Conservation (phyloP, 345 rosid genomes). For the Syzygium aromaticum region DNA sequence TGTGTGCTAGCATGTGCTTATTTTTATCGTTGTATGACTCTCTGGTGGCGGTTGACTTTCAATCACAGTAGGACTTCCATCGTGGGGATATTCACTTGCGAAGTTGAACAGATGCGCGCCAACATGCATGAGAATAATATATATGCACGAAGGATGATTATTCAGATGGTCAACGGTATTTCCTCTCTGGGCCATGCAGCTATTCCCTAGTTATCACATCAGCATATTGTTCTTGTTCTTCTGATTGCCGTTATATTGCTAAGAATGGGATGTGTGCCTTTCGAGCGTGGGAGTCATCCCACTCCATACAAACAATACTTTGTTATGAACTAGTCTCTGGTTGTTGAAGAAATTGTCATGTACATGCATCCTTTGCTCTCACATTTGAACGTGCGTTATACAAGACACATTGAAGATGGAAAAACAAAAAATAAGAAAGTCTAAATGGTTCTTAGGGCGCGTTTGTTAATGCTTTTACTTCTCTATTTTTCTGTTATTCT, state of each 20-base stretch:
- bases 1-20: neutral
- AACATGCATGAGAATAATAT: neutral
- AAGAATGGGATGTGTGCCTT: neutral
- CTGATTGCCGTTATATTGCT: neutral
- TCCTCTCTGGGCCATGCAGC: neutral
- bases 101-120: neutral
- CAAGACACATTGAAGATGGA: neutral
- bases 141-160: neutral
- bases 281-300: neutral
- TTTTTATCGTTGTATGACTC: neutral
- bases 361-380: neutral
- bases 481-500: too few species aligned
- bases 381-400: neutral
- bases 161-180: neutral
- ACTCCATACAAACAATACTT: fast-evolving
- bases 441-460: neutral
- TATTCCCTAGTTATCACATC: neutral
- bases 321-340: neutral
- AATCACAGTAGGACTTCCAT: neutral
- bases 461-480: too few species aligned
- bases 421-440: neutral
- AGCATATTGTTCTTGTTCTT: neutral
- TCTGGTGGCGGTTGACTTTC: neutral
- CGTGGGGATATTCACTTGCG: neutral
- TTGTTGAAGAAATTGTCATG: neutral